phyloP scores from a whole-genome alignment of 163 green algal species.

The Chloromonas sp. region DNA sequence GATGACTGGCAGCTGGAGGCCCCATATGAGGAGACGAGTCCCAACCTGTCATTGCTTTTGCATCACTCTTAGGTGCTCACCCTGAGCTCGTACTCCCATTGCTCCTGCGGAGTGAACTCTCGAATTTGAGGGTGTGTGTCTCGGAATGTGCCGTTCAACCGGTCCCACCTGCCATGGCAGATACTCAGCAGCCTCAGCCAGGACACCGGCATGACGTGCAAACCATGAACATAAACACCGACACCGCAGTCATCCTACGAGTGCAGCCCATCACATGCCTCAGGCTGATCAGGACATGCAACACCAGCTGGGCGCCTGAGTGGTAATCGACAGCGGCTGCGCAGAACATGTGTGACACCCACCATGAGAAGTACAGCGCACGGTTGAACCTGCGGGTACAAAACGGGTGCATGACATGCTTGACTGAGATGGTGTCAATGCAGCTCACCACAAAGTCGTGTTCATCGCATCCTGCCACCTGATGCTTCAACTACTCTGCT shows the following conservation, averaged over 20 bases:
- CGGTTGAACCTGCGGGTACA: conserved; percentile 22
- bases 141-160: background rate
- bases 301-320: background rate
- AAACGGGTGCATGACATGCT: too few relatives aligned
- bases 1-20: too few relatives aligned
- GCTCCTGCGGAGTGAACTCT: conserved; percentile 1
- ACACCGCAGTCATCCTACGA: background rate
- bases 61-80: background rate
- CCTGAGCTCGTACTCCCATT: background rate
- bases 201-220: too few relatives aligned
- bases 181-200: too few relatives aligned
- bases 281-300: background rate
- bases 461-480: too few relatives aligned
- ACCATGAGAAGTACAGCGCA: conserved; percentile 46
- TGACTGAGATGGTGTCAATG: too few relatives aligned
- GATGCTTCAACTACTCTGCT: too few relatives aligned
- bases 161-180: background rate
- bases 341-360: background rate
- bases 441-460: too few relatives aligned
- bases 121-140: background rate
- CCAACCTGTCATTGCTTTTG: too few relatives aligned
- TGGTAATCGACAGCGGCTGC: too few relatives aligned
- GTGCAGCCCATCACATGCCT: background rate
- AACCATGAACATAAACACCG: background rate
- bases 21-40: too few relatives aligned